These are phyloP conservation scores for Hypomyces perniciosus DNA, from an alignment of 2,329 filamentous ascomycete genomes.

Conservation along the genomic window DNA sequence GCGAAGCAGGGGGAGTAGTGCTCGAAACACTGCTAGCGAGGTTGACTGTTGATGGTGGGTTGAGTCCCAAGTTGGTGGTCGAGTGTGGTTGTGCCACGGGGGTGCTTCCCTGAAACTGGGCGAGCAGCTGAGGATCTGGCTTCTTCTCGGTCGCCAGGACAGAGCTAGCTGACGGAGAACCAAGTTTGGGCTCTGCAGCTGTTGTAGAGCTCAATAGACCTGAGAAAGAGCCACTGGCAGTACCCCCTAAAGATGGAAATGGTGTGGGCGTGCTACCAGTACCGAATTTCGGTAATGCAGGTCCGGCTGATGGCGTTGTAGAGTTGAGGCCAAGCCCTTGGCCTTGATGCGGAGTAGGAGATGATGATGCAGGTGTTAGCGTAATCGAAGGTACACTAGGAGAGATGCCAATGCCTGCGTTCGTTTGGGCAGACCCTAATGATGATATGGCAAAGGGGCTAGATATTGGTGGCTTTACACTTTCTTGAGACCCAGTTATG, in stretches of 20 bases:
- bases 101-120: not conserved
- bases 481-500: not conserved
- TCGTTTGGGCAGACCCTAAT: not conserved
- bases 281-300: not conserved
- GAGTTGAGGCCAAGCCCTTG: not conserved
- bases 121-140: not conserved
- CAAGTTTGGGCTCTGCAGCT: not conserved
- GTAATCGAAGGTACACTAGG: not conserved
- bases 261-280: not conserved
- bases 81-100: not conserved
- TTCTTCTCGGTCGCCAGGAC: not conserved
- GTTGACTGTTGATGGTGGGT: not conserved
- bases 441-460: constrained; percentile 16
- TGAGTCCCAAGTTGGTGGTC: not conserved
- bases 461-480: not conserved
- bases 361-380: not conserved
- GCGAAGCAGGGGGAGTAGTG: constrained; percentile 10
- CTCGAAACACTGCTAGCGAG: not conserved
- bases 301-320: not conserved
- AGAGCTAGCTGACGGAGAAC: not conserved
- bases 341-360: not conserved
- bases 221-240: not conserved
- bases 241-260: not conserved
- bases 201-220: not conserved
- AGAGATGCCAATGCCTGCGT: not conserved